phyloP scores from a whole-genome alignment of 2,329 filamentous ascomycete species.

The Allantophomopsis cytisporea region DNA sequence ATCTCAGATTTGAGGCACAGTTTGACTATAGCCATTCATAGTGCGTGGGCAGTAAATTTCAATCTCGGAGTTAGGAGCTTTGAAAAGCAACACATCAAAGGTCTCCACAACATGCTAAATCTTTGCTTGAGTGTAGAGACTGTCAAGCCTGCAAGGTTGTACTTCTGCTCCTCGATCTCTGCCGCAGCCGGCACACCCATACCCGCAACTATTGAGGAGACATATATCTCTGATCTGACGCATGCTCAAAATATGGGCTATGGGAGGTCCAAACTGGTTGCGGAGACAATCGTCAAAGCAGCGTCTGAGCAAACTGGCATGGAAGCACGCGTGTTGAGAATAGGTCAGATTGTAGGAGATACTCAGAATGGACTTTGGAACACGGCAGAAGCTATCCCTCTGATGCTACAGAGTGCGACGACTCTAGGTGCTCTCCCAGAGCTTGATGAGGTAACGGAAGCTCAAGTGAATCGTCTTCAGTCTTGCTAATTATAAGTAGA shows the following conservation, averaged over 20 bases:
- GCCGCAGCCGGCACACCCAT: conserved; percentile 17
- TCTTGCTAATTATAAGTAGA: conserved; percentile 7
- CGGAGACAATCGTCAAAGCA: conserved; percentile 26
- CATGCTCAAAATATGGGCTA: conserved; percentile 35
- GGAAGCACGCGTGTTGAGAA: conserved; percentile 23
- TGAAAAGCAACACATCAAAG: conserved; percentile 27
- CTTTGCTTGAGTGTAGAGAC: conserved; percentile 19
- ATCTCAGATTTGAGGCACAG: conserved; percentile 16
- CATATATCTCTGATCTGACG: conserved; percentile 8
- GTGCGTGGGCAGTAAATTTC: conserved; percentile 43
- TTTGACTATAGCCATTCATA: conserved; percentile 32
- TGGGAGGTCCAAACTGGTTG: conserved; percentile 32
- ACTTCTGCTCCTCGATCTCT: conserved; percentile 24
- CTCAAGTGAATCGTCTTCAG: conserved; percentile 1
- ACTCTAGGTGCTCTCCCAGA: conserved; percentile 29
- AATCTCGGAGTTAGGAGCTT: conserved; percentile 36
- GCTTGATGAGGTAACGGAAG: conserved; percentile 23
- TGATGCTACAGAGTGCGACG: conserved; percentile 31
- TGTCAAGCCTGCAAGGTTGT: conserved; percentile 15
- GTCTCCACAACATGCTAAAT: conserved; percentile 27
- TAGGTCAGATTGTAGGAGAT: conserved; percentile 37
- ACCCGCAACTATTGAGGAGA: conserved; percentile 20
- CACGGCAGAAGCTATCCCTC: conserved; percentile 32
- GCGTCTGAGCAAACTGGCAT: conserved; percentile 20
- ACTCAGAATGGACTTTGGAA: conserved; percentile 34